Base-by-base conservation (phyloP, 2,329 filamentous ascomycete species). In the Teratosphaeria pseudoeucalypti region DNA sequence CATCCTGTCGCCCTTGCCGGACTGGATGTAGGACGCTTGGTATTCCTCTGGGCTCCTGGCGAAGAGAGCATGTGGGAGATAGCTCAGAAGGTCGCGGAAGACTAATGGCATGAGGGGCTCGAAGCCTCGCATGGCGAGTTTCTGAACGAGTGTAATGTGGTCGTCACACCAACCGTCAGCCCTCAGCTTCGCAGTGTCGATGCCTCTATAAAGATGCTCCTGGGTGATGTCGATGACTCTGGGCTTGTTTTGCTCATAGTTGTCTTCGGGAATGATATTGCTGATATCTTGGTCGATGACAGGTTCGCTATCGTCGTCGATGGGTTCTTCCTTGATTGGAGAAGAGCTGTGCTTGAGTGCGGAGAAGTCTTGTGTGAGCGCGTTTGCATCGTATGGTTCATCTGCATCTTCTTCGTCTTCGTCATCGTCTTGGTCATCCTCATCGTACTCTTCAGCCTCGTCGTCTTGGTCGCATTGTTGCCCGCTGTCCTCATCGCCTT, bases 21-120 rank as follows among this genome's bases (percentile, higher is more conserved):
- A 71, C 53, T 76, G 74, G 60, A 85, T 77, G 61, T 80, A 77
- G 0, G 79, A 75, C 16, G 16, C n/a, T 23, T 23, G 43, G 19
- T 49, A 19, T 49, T 49, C n/a, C 23, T 73, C 70, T 52, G 74
- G 70, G 19, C 73, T 63, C 11, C 69, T 64, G 9, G 77, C 76
- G 69, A 85, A 85, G 1, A 85, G 68, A 9, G 75, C 73, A 9
- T 77, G 73, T 1, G 82, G 82, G 14, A 85, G 67, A 16, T 78
- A 82, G 9, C 72, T 71, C 62, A 84, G 83, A 63, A 84, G 81
- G 56, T 76, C 69, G 53, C 74, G 72, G 81, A 81, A 84, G 61
- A 73, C 72, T 12, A 70, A 67, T 1, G 81, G 80, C 12, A 85
- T 67, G 1, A 85, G 68, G 10, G 82, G 79, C 70, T 84, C 82